phyloP scores from a whole-genome alignment of 371 early-diverging fungal species.

The Synchytrium microbalum region DNA sequence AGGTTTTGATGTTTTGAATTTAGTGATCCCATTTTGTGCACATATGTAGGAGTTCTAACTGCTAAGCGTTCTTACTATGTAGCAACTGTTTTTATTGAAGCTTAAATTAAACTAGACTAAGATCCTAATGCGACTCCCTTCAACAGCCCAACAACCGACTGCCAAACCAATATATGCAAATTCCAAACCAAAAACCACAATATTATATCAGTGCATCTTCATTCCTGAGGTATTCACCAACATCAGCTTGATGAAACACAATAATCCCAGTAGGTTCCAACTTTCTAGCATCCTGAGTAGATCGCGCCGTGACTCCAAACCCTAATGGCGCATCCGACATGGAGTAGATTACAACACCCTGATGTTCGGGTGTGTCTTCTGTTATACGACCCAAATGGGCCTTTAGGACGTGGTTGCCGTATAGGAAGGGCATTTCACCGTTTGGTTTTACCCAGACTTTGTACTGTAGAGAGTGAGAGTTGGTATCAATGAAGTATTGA shows the following conservation, averaged over 20 bases:
- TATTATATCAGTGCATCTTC: constrained; percentile 80
- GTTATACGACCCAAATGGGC: constrained; percentile 95
- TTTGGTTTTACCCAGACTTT: constrained; percentile 98
- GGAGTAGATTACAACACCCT: constrained; percentile 92
- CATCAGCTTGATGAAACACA: constrained; percentile 97
- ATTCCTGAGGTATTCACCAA: constrained; percentile 96
- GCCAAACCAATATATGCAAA: background rate
- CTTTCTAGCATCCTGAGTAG: constrained; percentile 81
- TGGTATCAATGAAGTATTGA: background rate
- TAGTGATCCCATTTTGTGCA: too few species aligned
- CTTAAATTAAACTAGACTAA: too few species aligned
- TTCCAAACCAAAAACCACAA: background rate
- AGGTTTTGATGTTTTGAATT: too few species aligned
- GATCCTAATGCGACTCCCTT: too few species aligned
- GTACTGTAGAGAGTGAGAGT: constrained; percentile 40
- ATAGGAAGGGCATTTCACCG: constrained; percentile 99
- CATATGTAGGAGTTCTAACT: too few species aligned
- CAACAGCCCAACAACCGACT: too few species aligned
- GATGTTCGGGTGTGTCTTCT: constrained; percentile 96
- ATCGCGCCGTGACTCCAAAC: constrained; percentile 95
- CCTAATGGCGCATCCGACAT: constrained; percentile 96
- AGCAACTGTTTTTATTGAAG: too few species aligned
- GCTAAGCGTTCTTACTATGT: too few species aligned
- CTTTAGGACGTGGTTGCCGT: constrained; percentile 98
- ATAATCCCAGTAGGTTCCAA: constrained; percentile 93